These are phyloP conservation scores for Pyrenochaeta sp. DNA, from an alignment of 2,329 filamentous ascomycete genomes.

Conservation along the genomic window DNA sequence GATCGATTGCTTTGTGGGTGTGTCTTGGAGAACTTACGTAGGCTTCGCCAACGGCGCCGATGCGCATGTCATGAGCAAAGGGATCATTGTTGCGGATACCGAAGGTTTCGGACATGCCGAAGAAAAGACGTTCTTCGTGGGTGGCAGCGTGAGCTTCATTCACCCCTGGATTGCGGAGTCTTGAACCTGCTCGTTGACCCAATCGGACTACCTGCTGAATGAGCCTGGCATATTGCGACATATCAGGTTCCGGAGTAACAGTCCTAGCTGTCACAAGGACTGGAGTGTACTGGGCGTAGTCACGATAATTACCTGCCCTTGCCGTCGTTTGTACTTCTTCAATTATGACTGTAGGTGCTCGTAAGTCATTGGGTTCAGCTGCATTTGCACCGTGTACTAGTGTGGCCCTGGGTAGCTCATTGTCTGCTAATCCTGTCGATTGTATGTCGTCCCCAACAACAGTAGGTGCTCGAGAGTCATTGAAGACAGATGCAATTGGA, in stretches of 20 bases:
- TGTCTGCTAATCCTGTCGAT: neutral
- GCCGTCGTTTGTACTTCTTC: too few species aligned
- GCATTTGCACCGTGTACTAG: too few species aligned
- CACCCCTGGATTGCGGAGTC: neutral
- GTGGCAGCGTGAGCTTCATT: neutral
- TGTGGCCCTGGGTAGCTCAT: neutral
- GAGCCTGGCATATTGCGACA: constrained; percentile 8
- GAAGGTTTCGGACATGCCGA: constrained; percentile 12
- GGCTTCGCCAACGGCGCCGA: constrained; percentile 33
- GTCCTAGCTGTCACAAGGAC: neutral
- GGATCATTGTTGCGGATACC: constrained; percentile 11
- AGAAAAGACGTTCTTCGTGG: neutral
- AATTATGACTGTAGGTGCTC: too few species aligned
- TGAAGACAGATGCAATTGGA: neutral
- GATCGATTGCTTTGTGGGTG: too few species aligned
- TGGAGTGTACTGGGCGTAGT: too few species aligned
- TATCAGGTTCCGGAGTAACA: neutral
- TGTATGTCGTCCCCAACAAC: neutral
- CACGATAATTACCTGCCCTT: too few species aligned
- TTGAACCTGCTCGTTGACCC: constrained; percentile 6
- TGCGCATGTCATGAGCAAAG: constrained; percentile 15
- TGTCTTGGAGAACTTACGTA: constrained; percentile 24
- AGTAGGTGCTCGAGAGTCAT: neutral
- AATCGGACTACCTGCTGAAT: constrained; percentile 18
- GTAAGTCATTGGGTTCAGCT: too few species aligned